Base-by-base conservation (phyloP, 768 basidiomycete species). In the Termitomyces sp. region DNA sequence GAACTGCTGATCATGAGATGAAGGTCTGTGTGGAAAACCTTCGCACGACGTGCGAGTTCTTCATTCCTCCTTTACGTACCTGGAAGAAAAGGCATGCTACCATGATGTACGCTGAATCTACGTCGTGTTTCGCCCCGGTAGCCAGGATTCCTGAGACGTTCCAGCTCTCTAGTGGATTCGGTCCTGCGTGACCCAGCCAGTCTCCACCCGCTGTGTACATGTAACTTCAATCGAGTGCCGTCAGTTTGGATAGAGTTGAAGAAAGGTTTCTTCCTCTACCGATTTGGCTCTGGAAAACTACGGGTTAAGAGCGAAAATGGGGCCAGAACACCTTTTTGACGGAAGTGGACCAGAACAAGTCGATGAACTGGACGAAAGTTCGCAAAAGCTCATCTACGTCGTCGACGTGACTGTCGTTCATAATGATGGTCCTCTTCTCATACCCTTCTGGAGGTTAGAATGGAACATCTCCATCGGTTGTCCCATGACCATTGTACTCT, bases 161-260 rank as follows among this genome's bases (percentile, higher is more conserved):
- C 81, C 82, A 85, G 20, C 79, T 78, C 38, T 71, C 72, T 0
- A 84, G 71, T 0, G 83, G 82, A 46, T 77, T 79, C 35, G 67
- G 70, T 38, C 76, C 74, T 16, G 68, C 64, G 51, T 70, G 70
- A 14, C 73, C 71, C 26, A 82, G 62, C 82, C 81, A 84, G 53
- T 71, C 66, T 13, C 83, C 80, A 51, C 72, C 58, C 7, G 76
- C 62, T 4, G 74, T 72, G 63, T 82, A 84, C 50, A 81, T 73
- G 36, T 79, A 72, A n/a, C 78, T 77, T 49, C 35, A 26, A 12
- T 23, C 30, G 16, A 52, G 49, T 26, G 9, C 52, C 10, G 30
- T 54, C 49, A 53, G n/a, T 33, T 28, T 20, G 54, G n/a, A 32
- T 48, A 10, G 16, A 28, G 18, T n/a, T n/a, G 36, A 28, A 50